These are phyloP conservation scores for Syncephalastrum contaminatum DNA, from an alignment of 371 early-diverging fungal genomes.

Conservation along the genomic window DNA sequence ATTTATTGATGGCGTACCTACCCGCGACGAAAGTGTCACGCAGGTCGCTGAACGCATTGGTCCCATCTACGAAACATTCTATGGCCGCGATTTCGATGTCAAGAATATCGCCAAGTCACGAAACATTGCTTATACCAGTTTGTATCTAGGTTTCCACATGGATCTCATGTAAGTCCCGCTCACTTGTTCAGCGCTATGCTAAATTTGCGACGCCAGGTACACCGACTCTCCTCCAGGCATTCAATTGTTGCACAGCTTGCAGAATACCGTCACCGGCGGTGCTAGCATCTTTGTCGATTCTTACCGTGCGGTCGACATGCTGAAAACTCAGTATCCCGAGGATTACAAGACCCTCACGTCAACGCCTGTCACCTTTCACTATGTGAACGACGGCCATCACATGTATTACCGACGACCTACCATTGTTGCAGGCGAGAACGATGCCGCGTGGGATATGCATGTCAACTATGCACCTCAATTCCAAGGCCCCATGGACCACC, in stretches of 20 bases:
- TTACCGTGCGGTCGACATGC: conserved; percentile 62
- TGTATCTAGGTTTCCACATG: conserved; percentile 89
- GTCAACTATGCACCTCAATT: conserved; percentile 92
- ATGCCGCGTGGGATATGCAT: conserved; percentile 48
- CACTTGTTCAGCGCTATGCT: not conserved
- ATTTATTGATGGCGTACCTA: conserved; percentile 73
- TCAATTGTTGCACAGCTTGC: conserved; percentile 79
- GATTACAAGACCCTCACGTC: conserved; percentile 58
- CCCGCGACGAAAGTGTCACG: conserved; percentile 50
- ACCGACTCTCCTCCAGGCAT: conserved; percentile 84
- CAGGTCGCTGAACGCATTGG: conserved; percentile 75
- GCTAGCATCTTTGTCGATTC: conserved; percentile 80
- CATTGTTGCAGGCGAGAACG: conserved; percentile 51
- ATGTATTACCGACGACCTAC: conserved; percentile 73
- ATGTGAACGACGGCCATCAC: conserved; percentile 77
- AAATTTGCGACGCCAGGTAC: conserved; percentile 23
- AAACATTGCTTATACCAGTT: conserved; percentile 87
- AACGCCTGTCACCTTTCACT: conserved; percentile 81
- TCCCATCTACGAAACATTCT: conserved; percentile 77
- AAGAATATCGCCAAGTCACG: conserved; percentile 74
- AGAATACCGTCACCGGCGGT: conserved; percentile 81
- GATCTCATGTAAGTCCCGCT: conserved; percentile 74
- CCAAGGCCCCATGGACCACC: conserved; percentile 75
- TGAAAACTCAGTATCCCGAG: conserved; percentile 58
- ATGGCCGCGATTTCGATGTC: conserved; percentile 85